A percentile compares a stretch with the other conserved stretches of the same genome.
phyloP scores from a whole-genome alignment of 1,284 basidiomycete genomes.

The Malassezia sympodialis region DNA sequence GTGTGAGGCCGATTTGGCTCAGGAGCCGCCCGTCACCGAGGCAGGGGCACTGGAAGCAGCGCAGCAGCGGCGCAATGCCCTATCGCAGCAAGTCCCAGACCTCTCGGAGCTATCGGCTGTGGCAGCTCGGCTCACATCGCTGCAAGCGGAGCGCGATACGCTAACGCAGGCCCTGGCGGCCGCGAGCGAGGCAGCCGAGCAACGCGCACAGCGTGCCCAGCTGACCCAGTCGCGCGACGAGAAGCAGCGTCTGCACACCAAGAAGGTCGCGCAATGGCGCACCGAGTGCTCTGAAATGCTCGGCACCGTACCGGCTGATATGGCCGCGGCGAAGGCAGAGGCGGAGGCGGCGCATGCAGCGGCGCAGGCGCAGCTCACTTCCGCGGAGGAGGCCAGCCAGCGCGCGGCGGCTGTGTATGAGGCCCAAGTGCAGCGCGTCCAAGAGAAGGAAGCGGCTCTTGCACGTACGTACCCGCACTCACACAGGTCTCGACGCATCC shows the following conservation, averaged over 20 bases:
- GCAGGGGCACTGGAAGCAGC: background rate
- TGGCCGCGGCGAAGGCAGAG: background rate
- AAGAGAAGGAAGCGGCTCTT: background rate
- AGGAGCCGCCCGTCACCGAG: background rate
- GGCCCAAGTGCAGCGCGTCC: background rate
- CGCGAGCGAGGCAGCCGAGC: background rate
- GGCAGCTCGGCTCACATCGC: background rate
- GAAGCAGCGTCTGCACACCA: slow-evolving; percentile 47
- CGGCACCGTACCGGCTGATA: background rate
- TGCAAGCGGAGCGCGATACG: slow-evolving; percentile 6
- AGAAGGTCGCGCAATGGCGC: background rate
- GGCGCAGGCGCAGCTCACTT: background rate
- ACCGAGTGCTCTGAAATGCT: background rate
- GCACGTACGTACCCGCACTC: background rate
- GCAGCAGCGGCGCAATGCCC: background rate
- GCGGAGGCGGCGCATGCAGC: background rate
- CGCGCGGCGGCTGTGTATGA: background rate
- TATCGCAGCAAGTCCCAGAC: background rate
- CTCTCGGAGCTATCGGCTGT: background rate
- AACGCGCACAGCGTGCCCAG: background rate
- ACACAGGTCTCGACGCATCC: background rate
- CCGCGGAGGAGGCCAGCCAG: background rate
- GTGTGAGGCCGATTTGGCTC: background rate
- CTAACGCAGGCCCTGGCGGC: background rate
- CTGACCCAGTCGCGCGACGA: slow-evolving; percentile 44